Base-by-base conservation (phyloP, 78 protist species). In the slime mould (Dictyostelium discoideum) region DNA sequence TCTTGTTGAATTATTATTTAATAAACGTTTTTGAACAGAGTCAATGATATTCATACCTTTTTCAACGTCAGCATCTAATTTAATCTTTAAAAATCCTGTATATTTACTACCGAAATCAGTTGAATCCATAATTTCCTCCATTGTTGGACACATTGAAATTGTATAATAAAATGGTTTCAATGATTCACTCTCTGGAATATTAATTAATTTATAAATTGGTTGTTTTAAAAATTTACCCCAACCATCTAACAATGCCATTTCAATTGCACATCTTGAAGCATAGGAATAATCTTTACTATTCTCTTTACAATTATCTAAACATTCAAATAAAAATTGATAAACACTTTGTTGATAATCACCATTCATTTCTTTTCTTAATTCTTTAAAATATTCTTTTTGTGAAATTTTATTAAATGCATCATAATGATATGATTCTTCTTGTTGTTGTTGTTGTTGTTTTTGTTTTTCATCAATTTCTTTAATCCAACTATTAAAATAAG, bases 121-220 rank as follows among this genome's bases (percentile, higher is more conserved):
- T 13, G 83, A 44, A 39, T 90, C 85, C 3, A 90, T 22, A 39
- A 90, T 82, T 81, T 90, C 86, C 32, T 90, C 63, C 83, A 44
- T 90, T 14, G 95, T 90, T 65, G 95, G 95, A n/a, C 95, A 90
- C 54, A 82, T 42, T 82, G 95, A 90, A n/a, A 82, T 82, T 5
- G 95, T 90, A 73, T 90, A 90, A 50, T 82, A 82, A 73, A 90
- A 90, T 90, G 87, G 95, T 73, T 79, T 87, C 18, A 18, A 39
- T 39, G 83, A 77, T 37, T 77, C 83, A 39, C 79, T 29, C 16
- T 60, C 69, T 60, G 69, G 69, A 26, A 39, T 18, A 20, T 79
- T 44, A n/a, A n/a, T n/a, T 44, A 44, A 16, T 79, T 79, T 79
- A 8, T 44, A 44, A 79, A 79, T 79, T 79, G 54, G 54, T 18